Conservation (phyloP, 2,329 filamentous ascomycete species). For the Clonostachys chloroleuca region DNA sequence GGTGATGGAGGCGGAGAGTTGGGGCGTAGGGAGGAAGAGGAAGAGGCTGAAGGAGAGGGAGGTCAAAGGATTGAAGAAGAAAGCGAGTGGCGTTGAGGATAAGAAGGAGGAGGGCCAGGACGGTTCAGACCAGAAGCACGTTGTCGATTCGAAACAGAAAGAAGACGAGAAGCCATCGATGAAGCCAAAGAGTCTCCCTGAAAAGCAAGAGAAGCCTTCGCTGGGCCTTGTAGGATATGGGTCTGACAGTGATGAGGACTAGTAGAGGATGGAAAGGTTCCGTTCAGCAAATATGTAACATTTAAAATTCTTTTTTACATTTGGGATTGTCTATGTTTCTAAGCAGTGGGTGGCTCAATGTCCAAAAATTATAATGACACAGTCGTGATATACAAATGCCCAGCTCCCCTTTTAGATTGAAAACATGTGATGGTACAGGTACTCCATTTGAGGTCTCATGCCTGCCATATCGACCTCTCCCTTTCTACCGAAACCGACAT, state of each 20-base stretch:
- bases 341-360: too few species aligned
- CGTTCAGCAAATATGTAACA: too few species aligned
- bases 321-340: too few species aligned
- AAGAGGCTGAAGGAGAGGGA: conserved; percentile 28
- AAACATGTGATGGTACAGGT: conserved; percentile 1
- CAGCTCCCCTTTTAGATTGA: neutral
- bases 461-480: too few species aligned
- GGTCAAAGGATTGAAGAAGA: conserved; percentile 19
- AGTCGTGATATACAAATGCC: too few species aligned
- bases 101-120: conserved; percentile 5
- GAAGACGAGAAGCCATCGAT: neutral
- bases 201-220: conserved; percentile 12
- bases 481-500: too few species aligned
- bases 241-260: conserved; percentile 36
- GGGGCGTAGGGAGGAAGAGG: conserved; percentile 28
- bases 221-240: conserved; percentile 47
- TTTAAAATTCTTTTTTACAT: too few species aligned
- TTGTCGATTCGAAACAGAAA: neutral
- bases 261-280: too few species aligned
- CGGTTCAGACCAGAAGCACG: conserved; percentile 1
- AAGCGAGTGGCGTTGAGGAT: conserved; percentile 3
- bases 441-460: neutral
- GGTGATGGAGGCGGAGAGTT: conserved; percentile 18
- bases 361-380: conserved; percentile 16
- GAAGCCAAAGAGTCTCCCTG: conserved; percentile 1